phyloP scores from a whole-genome alignment of 2,329 filamentous ascomycete species.

The Epichloe gansuensis region DNA sequence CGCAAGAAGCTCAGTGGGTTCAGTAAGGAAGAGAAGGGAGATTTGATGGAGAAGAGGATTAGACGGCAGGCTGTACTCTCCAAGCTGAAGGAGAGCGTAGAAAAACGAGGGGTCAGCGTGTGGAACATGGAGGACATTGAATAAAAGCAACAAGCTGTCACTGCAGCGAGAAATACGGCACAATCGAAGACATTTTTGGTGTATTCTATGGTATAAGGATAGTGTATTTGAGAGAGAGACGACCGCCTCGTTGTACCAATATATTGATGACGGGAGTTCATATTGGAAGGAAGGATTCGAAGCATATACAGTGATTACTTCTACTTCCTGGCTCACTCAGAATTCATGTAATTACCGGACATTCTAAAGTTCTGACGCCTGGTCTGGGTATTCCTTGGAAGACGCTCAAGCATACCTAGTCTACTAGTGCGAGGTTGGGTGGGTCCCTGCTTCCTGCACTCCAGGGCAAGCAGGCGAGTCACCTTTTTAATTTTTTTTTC shows the following conservation, averaged over 20 bases:
- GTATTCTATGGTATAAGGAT: constrained; percentile 13
- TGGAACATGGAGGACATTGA: constrained; percentile 38
- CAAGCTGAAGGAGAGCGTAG: constrained; percentile 37
- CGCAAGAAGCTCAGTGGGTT: constrained; percentile 52
- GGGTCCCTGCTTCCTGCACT: background rate
- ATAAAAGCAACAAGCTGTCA: constrained; percentile 12
- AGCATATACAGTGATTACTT: too few species aligned
- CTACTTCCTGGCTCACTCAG: too few species aligned
- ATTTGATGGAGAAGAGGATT: constrained; percentile 41
- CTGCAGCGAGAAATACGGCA: background rate
- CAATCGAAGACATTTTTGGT: background rate
- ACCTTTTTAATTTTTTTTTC: background rate
- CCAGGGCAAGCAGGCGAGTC: background rate
- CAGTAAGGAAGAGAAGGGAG: constrained; percentile 44
- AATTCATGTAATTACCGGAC: too few species aligned
- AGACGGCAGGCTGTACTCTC: constrained; percentile 39
- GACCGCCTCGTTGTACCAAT: background rate
- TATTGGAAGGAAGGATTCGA: too few species aligned
- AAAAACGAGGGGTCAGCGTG: constrained; percentile 37
- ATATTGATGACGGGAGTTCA: background rate
- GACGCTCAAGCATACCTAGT: background rate
- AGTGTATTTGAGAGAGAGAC: constrained; percentile 1
- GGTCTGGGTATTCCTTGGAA: too few species aligned
- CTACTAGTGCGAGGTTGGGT: background rate
- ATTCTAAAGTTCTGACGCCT: too few species aligned